These are phyloP conservation scores for Aspergillus bombycis DNA, from an alignment of 2,329 filamentous ascomycete genomes.

Conservation along the genomic window DNA sequence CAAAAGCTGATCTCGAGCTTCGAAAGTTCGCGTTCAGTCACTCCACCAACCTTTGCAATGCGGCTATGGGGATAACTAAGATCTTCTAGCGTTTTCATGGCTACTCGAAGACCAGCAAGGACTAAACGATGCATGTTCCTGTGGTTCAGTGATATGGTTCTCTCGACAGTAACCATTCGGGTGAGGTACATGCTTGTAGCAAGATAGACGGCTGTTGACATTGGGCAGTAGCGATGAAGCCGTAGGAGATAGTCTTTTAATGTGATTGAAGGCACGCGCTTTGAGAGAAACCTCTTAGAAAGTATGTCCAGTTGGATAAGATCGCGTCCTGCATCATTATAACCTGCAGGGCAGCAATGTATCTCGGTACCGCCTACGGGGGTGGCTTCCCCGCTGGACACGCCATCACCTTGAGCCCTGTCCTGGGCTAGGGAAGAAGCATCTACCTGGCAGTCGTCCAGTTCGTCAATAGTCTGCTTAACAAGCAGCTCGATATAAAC, in stretches of 20 bases:
- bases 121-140: slow-evolving; percentile 86
- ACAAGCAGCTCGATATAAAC: slow-evolving; percentile 62
- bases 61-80: slow-evolving; percentile 82
- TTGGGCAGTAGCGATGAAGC: slow-evolving; percentile 87
- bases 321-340: slow-evolving; percentile 64
- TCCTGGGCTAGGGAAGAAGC: slow-evolving; percentile 57
- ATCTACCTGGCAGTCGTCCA: slow-evolving; percentile 9
- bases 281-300: slow-evolving; percentile 91
- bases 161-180: slow-evolving; percentile 75
- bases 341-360: slow-evolving; percentile 40
- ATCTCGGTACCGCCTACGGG: slow-evolving; percentile 33
- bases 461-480: slow-evolving; percentile 63
- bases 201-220: slow-evolving; percentile 91
- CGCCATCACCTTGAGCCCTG: slow-evolving; percentile 37
- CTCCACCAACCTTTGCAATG: slow-evolving; percentile 84
- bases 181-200: slow-evolving; percentile 87
- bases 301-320: slow-evolving; percentile 82
- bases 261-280: slow-evolving; percentile 78
- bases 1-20: slow-evolving; percentile 88
- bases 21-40: slow-evolving; percentile 78
- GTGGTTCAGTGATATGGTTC: slow-evolving; percentile 76
- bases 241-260: slow-evolving; percentile 83
- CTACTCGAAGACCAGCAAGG: slow-evolving; percentile 80
- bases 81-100: slow-evolving; percentile 95
- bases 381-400: slow-evolving; percentile 25